These are phyloP conservation scores for Ammopiptanthus mongolicus DNA, from an alignment of 306 rosid species.

Conservation along the genomic window DNA sequence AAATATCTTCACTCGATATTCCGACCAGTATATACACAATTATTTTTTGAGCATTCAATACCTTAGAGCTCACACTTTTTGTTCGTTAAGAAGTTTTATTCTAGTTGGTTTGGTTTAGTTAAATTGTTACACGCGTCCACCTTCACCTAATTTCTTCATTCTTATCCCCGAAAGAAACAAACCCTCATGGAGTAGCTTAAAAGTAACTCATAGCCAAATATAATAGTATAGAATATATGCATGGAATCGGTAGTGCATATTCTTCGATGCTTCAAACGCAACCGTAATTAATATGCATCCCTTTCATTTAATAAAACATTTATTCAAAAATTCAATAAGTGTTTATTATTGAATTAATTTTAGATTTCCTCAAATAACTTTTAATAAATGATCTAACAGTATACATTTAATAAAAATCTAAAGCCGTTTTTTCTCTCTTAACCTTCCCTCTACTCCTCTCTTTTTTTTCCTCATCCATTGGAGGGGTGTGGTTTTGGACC, in stretches of 20 bases:
- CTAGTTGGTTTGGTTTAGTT: constrained; percentile 27
- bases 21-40: background rate
- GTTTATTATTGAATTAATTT: no score
- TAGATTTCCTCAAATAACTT: no score
- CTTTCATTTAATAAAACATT: no score
- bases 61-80: constrained; percentile 23
- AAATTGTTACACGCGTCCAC: constrained; percentile 4
- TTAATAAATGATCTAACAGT: no score
- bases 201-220: constrained; percentile 18
- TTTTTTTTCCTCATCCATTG: no score
- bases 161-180: background rate
- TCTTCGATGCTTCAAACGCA: constrained; percentile 1
- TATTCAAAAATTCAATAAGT: no score
- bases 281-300: no score
- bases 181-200: constrained; percentile 24
- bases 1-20: background rate
- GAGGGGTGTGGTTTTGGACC: no score
- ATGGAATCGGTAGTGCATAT: background rate
- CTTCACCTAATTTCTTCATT: constrained; percentile 29
- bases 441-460: no score
- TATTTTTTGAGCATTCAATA: background rate
- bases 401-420: no score
- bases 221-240: background rate
- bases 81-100: constrained; percentile 31
- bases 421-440: no score